These are phyloP conservation scores for Craspedostauros australis DNA, from an alignment of 108 stramenopile genomes.

Conservation along the genomic window DNA sequence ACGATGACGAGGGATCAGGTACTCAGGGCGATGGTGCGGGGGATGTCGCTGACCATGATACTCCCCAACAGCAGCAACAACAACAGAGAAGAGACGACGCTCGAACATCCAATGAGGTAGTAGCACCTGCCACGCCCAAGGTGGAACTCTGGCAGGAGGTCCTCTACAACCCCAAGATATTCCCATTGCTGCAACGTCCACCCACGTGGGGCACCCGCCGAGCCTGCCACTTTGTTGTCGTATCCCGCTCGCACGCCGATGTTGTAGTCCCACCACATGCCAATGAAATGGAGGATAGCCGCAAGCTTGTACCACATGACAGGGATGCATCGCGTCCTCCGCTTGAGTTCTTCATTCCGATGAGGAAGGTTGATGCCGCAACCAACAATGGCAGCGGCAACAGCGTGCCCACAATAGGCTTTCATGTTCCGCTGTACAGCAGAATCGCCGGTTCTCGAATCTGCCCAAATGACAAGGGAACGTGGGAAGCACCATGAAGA, in stretches of 20 bases:
- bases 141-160: constrained; percentile 71
- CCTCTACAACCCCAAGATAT: constrained; percentile 27
- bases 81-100: background rate
- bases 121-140: background rate
- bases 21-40: too few species aligned
- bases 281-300: background rate
- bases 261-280: background rate
- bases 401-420: background rate
- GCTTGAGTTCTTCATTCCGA: too few species aligned
- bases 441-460: constrained; percentile 72
- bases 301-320: constrained; percentile 3
- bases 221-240: constrained; percentile 71
- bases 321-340: too few species aligned
- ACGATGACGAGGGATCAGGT: too few species aligned
- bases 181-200: constrained; percentile 36
- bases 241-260: constrained; percentile 27
- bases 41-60: too few species aligned
- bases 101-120: too few species aligned
- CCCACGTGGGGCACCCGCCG: constrained; percentile 60
- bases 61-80: background rate
- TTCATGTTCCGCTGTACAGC: constrained; percentile 56
- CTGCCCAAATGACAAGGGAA: constrained; percentile 36
- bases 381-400: background rate
- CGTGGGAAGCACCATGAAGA: constrained; percentile 20
- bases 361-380: background rate